Evolutionary conservation across 441 rosid genomes (phyloP).

Genomic region (Theobroma grandiflorum): DNA sequence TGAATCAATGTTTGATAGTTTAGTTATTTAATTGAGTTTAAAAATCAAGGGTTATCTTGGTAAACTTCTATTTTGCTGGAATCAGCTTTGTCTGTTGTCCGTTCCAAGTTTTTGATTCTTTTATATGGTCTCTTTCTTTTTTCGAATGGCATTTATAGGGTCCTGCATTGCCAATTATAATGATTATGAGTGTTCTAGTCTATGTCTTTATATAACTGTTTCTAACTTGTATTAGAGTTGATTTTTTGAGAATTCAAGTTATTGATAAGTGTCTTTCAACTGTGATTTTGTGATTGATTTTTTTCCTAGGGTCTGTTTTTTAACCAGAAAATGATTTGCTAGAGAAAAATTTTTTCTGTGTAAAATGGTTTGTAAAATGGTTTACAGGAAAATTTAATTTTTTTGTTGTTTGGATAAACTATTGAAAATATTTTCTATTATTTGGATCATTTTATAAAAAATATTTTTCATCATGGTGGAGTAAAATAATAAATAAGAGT

Average conservation of each 20-base stretch:
- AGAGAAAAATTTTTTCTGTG: too few species aligned
- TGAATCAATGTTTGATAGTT: background rate
- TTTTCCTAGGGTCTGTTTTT: background rate
- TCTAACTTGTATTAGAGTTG: background rate
- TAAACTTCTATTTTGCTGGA: background rate
- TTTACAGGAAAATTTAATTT: too few species aligned
- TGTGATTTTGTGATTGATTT: background rate
- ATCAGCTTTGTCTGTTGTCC: background rate
- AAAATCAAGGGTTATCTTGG: background rate
- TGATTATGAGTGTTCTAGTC: background rate
- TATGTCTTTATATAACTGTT: background rate
- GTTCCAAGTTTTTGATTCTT: background rate
- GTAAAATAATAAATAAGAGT: too few species aligned
- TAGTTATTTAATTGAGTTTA: background rate
- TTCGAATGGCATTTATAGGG: background rate
- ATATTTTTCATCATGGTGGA: too few species aligned
- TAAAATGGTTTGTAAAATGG: too few species aligned
- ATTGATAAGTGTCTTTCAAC: slow-evolving; percentile 1
- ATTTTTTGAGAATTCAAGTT: background rate
- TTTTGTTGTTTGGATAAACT: too few species aligned
- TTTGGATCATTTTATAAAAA: too few species aligned
- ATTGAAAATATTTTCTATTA: too few species aligned
- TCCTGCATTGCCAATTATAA: background rate
- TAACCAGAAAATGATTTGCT: too few species aligned
- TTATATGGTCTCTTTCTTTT: background rate